Base-by-base conservation (phyloP, 208 protist species). In the Vickermania ingenoplastis region DNA sequence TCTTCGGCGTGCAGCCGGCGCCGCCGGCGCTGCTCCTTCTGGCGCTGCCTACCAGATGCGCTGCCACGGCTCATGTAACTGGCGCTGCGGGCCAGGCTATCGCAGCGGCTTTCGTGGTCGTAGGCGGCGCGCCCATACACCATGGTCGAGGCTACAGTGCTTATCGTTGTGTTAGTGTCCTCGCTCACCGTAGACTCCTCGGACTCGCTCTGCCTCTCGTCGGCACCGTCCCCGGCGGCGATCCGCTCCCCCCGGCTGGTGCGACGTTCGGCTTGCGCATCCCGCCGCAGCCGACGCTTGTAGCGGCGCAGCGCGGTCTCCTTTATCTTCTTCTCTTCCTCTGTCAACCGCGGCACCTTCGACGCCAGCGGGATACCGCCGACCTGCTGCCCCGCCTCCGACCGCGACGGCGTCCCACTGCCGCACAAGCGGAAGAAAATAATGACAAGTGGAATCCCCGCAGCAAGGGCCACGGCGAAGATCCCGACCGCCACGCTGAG, bases 351-450 rank as follows among this genome's bases (percentile, higher is more conserved):
- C 23, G 63, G 63, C 41, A 26, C 56, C 4, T 41, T 31, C 23
- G 63, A 69, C 1, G 23, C 50, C 41, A 69, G 48, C 63, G 63
- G 63, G 27, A 69, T 31, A 1, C 63, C 63, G 13, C 24, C 28
- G 24, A 63, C 31, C 24, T 41, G 25, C 2, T 51, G n/a, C 24
- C 14, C 31, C 2, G 17, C 28, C 17, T 31, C 25, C 21, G 22
- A 1, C 17, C 11, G 17, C 36, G 36, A n/a, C 11, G 36, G 17
- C 36, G 7, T 7, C 11, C 11, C 11, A 17, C 11, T n/a, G 36
- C 17, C 11, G 36, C 36, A 45, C 36, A 7, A 45, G 11, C 36
- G 11, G 36, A 7, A 45, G 36, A n/a, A 45, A 45, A 45, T 45
- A 17, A 45, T 17, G 36, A 45, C 11, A 17, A 45, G 17, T 17